These are phyloP conservation scores for Pichia occidentalis DNA, from an alignment of 805 yeast species.

Conservation along the genomic window DNA sequence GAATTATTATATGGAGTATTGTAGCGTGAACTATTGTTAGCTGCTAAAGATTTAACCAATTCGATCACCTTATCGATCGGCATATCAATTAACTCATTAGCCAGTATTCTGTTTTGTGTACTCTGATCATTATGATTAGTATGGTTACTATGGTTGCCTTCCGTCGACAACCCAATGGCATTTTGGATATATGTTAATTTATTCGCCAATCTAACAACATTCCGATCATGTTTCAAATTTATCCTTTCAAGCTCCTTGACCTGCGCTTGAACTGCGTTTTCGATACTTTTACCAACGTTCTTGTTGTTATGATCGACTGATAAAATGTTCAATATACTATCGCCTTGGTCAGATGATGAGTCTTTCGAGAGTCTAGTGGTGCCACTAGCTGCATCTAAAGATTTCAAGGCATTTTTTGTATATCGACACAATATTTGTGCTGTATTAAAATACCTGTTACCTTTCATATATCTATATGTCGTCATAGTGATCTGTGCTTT, in stretches of 20 bases:
- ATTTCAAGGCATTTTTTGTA: too few relatives aligned
- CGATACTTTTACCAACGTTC: conserved; percentile 1
- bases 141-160: too few relatives aligned
- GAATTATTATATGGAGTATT: neutral
- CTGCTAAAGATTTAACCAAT: conserved; percentile 3
- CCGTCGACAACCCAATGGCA: conserved; percentile 12
- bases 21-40: neutral
- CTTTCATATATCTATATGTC: too few relatives aligned
- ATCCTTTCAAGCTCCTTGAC: conserved; percentile 13
- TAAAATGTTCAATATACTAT: conserved; percentile 2
- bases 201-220: conserved; percentile 12
- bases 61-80: conserved; percentile 6
- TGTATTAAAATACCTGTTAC: too few relatives aligned
- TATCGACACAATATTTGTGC: too few relatives aligned
- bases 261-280: conserved; percentile 12
- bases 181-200: conserved; percentile 17
- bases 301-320: neutral
- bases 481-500: too few relatives aligned
- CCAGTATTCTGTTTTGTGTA: neutral
- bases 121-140: neutral
- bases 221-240: conserved; percentile 9
- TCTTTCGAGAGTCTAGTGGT: too few relatives aligned
- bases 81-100: conserved; percentile 9
- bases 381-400: too few relatives aligned
- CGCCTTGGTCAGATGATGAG: too few relatives aligned